Percentiles rank a stretch among this genome's conserved stretches.
Evolutionary conservation across 495 filamentous ascomycete species (phyloP).

Genomic region (Penicillium cataractarum): DNA sequence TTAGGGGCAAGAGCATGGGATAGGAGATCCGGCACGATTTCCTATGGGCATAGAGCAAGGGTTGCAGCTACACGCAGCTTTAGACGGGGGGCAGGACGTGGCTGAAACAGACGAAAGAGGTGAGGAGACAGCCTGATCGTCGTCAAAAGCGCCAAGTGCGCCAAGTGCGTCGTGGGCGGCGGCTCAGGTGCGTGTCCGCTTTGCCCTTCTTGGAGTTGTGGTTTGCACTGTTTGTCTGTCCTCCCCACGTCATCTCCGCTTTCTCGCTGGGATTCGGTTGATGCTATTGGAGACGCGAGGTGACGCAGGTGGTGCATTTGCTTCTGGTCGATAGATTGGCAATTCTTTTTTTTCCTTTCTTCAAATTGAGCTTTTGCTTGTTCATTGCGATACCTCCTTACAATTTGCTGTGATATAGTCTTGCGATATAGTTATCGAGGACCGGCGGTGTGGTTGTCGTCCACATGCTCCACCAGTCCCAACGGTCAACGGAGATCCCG

Average conservation of each 20-base stretch:
- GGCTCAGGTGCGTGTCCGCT: not conserved
- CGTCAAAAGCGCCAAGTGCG: constrained; percentile 1
- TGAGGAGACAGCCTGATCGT: not conserved
- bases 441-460: not conserved
- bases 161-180: not conserved
- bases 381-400: not conserved
- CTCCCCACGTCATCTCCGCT: constrained; percentile 26
- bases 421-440: not conserved
- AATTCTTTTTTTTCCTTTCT: constrained; percentile 1
- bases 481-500: constrained; percentile 31
- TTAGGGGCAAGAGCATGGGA: constrained; percentile 16
- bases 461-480: constrained; percentile 19
- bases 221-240: constrained; percentile 44
- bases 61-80: not conserved
- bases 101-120: constrained; percentile 6
- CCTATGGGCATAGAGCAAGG: not conserved
- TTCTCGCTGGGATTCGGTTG: not conserved
- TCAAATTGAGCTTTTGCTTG: not conserved
- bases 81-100: not conserved
- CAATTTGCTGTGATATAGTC: not conserved
- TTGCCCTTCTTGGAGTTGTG: not conserved
- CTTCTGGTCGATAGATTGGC: not conserved
- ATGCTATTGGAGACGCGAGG: constrained; percentile 12
- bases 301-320: constrained; percentile 22
- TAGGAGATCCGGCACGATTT: not conserved